These are phyloP conservation scores for Pleurostoma richardsiae DNA, from an alignment of 2,329 filamentous ascomycete species.

Conservation along the genomic window DNA sequence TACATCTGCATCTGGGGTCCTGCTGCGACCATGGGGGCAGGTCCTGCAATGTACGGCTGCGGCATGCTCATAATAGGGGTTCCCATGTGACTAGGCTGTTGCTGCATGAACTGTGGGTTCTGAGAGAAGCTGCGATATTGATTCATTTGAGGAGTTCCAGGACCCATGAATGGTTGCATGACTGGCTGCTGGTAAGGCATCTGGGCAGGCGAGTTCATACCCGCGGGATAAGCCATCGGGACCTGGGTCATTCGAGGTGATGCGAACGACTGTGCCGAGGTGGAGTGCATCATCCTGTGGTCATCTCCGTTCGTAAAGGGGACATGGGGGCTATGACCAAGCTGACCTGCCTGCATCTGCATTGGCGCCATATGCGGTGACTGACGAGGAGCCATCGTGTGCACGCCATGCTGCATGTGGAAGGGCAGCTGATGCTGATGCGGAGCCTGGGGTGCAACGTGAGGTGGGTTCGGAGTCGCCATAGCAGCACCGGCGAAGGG, in stretches of 20 bases:
- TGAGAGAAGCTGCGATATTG: conserved; percentile 68
- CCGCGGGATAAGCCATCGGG: conserved; percentile 63
- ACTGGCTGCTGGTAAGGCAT: conserved; percentile 69
- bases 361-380: conserved; percentile 74
- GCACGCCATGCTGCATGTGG: conserved; percentile 72
- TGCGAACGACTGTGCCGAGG: conserved; percentile 77
- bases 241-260: conserved; percentile 74
- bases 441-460: conserved; percentile 66
- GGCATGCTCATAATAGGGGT: conserved; percentile 88
- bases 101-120: conserved; percentile 66
- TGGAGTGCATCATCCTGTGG: conserved; percentile 84
- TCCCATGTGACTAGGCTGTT: conserved; percentile 66
- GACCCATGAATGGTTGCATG: conserved; percentile 65
- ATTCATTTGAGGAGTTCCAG: conserved; percentile 64
- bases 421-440: conserved; percentile 82
- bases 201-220: conserved; percentile 64
- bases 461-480: conserved; percentile 64
- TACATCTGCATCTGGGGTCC: conserved; percentile 80
- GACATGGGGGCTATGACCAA: conserved; percentile 59
- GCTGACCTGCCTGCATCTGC: conserved; percentile 70
- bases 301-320: conserved; percentile 73
- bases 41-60: conserved; percentile 66
- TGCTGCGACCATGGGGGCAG: conserved; percentile 63
- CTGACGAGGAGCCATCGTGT: conserved; percentile 61
- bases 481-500: conserved; percentile 51